These are phyloP conservation scores for Ampelomyces quisqualis DNA, from an alignment of 2,329 filamentous ascomycete genomes.

Conservation along the genomic window DNA sequence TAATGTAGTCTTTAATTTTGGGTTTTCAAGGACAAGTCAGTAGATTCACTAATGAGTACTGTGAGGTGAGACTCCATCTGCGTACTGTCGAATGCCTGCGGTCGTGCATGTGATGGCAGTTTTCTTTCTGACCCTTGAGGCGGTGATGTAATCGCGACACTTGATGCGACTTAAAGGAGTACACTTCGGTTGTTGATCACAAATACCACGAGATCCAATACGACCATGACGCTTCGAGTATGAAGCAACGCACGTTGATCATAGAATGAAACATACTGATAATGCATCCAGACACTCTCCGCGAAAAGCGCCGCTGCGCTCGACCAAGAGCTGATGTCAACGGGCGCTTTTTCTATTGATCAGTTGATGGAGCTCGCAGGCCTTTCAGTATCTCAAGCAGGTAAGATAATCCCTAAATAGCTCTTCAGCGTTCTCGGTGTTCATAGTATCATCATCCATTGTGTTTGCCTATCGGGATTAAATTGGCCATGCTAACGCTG, in stretches of 20 bases:
- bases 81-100: not conserved
- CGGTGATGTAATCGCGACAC: slow-evolving; percentile 37
- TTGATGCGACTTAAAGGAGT: too few relatives aligned
- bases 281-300: slow-evolving; percentile 68
- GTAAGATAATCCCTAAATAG: slow-evolving; percentile 48
- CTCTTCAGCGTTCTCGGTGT: not conserved
- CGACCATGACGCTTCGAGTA: slow-evolving; percentile 20
- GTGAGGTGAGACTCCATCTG: not conserved
- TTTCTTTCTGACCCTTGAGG: slow-evolving; percentile 3
- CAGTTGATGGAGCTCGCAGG: slow-evolving; percentile 97
- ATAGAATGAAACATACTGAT: slow-evolving; percentile 3
- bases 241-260: not conserved
- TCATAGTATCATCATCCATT: not conserved
- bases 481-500: not conserved
- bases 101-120: not conserved
- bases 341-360: slow-evolving; percentile 85
- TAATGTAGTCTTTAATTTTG: not conserved
- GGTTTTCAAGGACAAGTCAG: not conserved
- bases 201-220: too few relatives aligned
- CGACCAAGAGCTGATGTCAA: slow-evolving; percentile 91
- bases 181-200: too few relatives aligned
- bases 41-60: too few relatives aligned
- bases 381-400: slow-evolving; percentile 85
- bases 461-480: too few relatives aligned
- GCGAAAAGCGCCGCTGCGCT: slow-evolving; percentile 85